Conservation (phyloP, 202 grass and related monocot genomes). For the Setaria viridis region DNA sequence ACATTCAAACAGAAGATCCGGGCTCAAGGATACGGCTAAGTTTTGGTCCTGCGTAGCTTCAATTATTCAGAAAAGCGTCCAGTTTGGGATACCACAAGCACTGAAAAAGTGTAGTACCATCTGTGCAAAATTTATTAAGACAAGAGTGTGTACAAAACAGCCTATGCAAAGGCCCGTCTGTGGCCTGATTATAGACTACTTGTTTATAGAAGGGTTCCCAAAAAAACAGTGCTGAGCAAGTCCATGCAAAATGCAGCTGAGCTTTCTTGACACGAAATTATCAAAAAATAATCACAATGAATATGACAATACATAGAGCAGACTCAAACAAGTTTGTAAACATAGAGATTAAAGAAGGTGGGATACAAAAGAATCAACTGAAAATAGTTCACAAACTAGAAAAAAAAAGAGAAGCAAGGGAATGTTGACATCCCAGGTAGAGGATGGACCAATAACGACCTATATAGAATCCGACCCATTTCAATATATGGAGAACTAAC, state of each 20-base stretch:
- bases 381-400: slow-evolving; percentile 19
- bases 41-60: slow-evolving; percentile 28
- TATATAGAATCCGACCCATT: slow-evolving; percentile 43
- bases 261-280: slow-evolving; percentile 5
- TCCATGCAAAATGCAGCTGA: slow-evolving; percentile 2
- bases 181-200: slow-evolving; percentile 11
- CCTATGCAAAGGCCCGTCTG: not conserved
- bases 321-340: slow-evolving; percentile 16
- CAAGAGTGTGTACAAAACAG: not conserved
- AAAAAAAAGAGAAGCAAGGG: not conserved
- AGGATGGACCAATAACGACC: slow-evolving; percentile 45
- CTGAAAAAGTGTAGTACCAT: slow-evolving; percentile 33
- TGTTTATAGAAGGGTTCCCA: not conserved
- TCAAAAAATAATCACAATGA: slow-evolving; percentile 1
- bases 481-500: slow-evolving; percentile 43
- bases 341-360: slow-evolving; percentile 1
- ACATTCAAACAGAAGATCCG: slow-evolving; percentile 33
- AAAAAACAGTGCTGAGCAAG: not conserved
- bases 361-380: slow-evolving; percentile 17
- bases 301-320: not conserved
- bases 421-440: slow-evolving; percentile 42
- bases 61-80: slow-evolving; percentile 37
- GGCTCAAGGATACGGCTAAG: slow-evolving; percentile 35
- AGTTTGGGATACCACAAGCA: slow-evolving; percentile 39
- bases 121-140: slow-evolving; percentile 21